Evolutionary conservation across 2,329 filamentous ascomycete genomes (phyloP), one percentile per base, ranked within the genome.

Genomic region (Scorias spongiosa): DNA sequence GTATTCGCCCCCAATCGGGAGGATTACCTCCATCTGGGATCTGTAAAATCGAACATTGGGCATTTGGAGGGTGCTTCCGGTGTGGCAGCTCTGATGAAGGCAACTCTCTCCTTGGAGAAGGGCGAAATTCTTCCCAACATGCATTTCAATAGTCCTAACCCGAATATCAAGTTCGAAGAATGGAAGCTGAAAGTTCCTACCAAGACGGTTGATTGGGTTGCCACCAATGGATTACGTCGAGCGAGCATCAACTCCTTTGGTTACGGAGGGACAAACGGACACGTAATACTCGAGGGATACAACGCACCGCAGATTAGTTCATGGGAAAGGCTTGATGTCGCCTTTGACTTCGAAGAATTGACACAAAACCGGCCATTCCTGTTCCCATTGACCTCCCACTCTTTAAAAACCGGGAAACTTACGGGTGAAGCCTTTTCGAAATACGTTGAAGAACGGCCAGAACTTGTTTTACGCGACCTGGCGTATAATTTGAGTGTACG

Each of bases 71-170:
- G 48, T 12, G 46, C 45, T 26, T 45, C 49, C 40, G 54, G 54
- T 12, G 38, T 57, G 18, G 49, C 49, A 17, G 48, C 48, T 11
- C 9, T 54, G 10, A 42, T 60, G 8, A 60, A 59, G 42, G 47
- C 49, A 5, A 46, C 55, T 3, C 20, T 57, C 17, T 49, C 51
- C 14, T 29, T 61, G 8, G 51, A 59, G 32, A 49, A 52, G 14
- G 53, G 50, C 5, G 41, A 44, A 1, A 55, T 60, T 11, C 53
- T 53, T 6, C 46, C 49, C 5, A 55, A 58, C 18, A 44, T 54
- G 41, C 48, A 55, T 7, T 54, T 59, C 36, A 42, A 48, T 9
- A 42, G 41, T n/a, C 40, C 50, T 10, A 56, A 53, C 42, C 50
- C 51, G n/a, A 14, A 34, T 10, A 10, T 34, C 14, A 14, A 34